Conservation (phyloP, 495 filamentous ascomycete species). For the Hyaloscypha bicolor region DNA sequence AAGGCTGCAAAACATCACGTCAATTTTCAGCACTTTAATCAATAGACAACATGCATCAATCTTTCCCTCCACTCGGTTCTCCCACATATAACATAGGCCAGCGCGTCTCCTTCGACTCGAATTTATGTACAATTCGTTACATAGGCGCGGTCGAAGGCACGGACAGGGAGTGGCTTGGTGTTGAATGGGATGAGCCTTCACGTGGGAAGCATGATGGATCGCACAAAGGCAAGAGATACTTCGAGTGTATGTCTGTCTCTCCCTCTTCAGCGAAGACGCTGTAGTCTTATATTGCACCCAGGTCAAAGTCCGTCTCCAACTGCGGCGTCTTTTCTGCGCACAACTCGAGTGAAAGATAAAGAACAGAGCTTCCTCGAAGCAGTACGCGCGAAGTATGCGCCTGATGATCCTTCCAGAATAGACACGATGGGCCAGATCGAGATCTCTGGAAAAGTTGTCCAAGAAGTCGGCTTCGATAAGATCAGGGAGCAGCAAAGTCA, state of each 20-base stretch:
- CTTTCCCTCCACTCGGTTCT: slow-evolving; percentile 25
- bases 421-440: slow-evolving; percentile 49
- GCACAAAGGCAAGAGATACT: slow-evolving; percentile 78
- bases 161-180: slow-evolving; percentile 83
- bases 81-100: slow-evolving; percentile 56
- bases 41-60: background rate
- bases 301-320: slow-evolving; percentile 66
- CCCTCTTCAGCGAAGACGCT: background rate
- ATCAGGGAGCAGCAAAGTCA: slow-evolving; percentile 77
- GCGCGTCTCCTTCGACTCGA: slow-evolving; percentile 74
- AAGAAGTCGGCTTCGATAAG: slow-evolving; percentile 97
- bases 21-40: background rate
- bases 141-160: slow-evolving; percentile 76
- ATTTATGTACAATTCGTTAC: slow-evolving; percentile 83
- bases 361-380: slow-evolving; percentile 76
- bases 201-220: slow-evolving; percentile 90
- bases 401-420: slow-evolving; percentile 44
- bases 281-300: slow-evolving; percentile 35
- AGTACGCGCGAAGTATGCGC: slow-evolving; percentile 79
- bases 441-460: slow-evolving; percentile 84
- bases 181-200: slow-evolving; percentile 90
- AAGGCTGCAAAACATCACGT: slow-evolving; percentile 13
- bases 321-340: slow-evolving; percentile 84
- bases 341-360: slow-evolving; percentile 67
- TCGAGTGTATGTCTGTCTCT: slow-evolving; percentile 64